Percentiles rank a stretch among this genome's conserved stretches.
Conservation (phyloP, 139 green algal genomes). For the Spirogloea muscicola region DNA sequence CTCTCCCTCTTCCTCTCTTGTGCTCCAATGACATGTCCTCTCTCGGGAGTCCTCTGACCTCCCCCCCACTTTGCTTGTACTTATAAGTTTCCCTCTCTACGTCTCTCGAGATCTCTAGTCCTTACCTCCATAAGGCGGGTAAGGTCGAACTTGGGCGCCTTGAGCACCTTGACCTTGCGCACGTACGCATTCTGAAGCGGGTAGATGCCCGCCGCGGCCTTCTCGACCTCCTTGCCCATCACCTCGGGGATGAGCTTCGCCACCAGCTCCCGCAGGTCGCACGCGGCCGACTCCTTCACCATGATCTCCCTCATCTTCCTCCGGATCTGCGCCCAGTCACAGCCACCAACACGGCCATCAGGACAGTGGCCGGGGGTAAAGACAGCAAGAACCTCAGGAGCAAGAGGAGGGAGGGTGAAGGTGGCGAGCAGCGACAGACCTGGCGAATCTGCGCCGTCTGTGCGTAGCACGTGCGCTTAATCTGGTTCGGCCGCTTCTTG, state of each 20-base stretch:
- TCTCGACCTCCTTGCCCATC: conserved; percentile 99
- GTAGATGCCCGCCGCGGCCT: conserved; percentile 80
- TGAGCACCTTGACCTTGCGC: conserved; percentile 98
- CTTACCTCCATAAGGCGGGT: conserved; percentile 98
- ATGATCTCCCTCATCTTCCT: conserved; percentile 99
- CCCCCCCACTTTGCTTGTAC: no score
- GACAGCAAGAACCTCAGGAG: background rate
- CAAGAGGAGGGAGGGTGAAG: background rate
- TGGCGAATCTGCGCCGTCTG: conserved; percentile 69
- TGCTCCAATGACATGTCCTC: no score
- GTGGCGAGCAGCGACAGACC: conserved; percentile 7
- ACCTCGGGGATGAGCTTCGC: conserved; percentile 98
- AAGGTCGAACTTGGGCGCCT: conserved; percentile 96
- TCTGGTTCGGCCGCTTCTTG: conserved; percentile 86
- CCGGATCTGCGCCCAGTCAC: conserved; percentile 66
- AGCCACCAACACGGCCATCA: no score
- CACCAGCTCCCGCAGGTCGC: conserved; percentile 98
- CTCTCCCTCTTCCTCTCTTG: no score
- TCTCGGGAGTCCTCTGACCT: no score
- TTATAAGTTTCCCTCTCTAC: background rate
- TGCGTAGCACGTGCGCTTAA: conserved; percentile 94
- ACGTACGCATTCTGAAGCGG: conserved; percentile 91
- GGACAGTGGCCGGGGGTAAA: background rate
- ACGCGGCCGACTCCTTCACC: conserved; percentile 77
- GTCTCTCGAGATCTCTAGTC: background rate